A percentile compares a stretch with the other conserved stretches of the same genome.
phyloP scores from a whole-genome alignment of 1,284 basidiomycete genomes.

The Trichosporon sp. region DNA sequence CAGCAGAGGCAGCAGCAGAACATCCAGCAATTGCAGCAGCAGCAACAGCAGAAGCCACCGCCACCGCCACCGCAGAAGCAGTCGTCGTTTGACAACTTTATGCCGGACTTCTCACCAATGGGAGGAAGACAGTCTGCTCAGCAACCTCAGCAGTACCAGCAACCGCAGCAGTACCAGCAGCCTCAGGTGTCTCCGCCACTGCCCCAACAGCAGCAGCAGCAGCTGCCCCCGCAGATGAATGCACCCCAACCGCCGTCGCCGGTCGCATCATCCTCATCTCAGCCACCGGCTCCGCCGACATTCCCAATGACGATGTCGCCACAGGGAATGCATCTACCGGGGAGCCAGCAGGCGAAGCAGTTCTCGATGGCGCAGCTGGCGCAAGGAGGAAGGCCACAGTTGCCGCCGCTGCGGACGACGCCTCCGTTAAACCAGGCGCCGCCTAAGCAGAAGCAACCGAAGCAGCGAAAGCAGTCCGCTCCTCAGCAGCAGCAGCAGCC shows the following conservation, averaged over 20 bases:
- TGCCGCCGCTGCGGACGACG: constrained; percentile 6
- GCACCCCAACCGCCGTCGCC: neutral
- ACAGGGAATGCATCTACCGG: constrained; percentile 7
- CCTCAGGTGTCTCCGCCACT: no score
- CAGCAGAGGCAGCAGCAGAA: constrained; percentile 19
- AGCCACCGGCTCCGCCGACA: neutral
- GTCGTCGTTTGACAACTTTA: neutral
- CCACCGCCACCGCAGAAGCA: constrained; percentile 11
- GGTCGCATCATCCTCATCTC: neutral
- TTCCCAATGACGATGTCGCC: constrained; percentile 8
- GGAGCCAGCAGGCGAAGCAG: constrained; percentile 1
- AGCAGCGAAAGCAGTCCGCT: neutral
- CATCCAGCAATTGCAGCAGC: constrained; percentile 17
- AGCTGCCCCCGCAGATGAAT: neutral
- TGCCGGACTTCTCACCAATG: neutral
- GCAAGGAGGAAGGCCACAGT: neutral
- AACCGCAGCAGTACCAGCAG: constrained; percentile 24
- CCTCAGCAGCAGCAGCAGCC: constrained; percentile 11
- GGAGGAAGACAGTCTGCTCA: constrained; percentile 7
- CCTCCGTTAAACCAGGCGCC: neutral
- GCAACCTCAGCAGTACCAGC: constrained; percentile 14
- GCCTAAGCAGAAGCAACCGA: neutral
- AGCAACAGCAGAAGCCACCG: neutral
- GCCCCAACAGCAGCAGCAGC: neutral
- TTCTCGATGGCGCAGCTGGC: neutral